A percentile compares a stretch with the other conserved stretches of the same genome.
Conservation (phyloP, 495 filamentous ascomycete species). For the Beverwykella pulmonaria region DNA sequence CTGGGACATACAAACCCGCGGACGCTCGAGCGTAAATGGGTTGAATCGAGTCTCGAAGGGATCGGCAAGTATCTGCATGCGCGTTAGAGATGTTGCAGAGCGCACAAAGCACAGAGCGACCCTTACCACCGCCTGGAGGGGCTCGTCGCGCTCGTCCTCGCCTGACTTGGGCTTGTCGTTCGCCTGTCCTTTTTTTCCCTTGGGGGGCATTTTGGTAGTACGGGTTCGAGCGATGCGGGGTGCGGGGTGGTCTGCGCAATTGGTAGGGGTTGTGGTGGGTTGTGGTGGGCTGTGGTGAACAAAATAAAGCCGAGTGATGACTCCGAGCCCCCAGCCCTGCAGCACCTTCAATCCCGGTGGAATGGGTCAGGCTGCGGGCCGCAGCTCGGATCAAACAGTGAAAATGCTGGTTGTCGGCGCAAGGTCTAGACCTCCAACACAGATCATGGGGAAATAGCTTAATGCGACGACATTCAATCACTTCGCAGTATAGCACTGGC, state of each 20-base stretch:
- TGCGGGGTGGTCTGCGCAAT: not conserved
- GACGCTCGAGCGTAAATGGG: conserved; percentile 85
- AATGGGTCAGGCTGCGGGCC: not conserved
- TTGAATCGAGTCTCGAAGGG: conserved; percentile 89
- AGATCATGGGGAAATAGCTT: conserved; percentile 22
- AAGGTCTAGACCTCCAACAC: conserved; percentile 19
- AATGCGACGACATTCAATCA: conserved; percentile 14
- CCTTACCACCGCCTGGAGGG: conserved; percentile 85
- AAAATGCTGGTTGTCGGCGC: not conserved
- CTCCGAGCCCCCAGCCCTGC: not conserved
- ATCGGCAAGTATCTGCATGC: conserved; percentile 69
- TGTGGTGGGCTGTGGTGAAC: not conserved
- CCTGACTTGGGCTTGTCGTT: conserved; percentile 62
- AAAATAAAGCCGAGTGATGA: not conserved
- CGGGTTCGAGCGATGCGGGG: not conserved
- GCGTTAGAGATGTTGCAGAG: conserved; percentile 19
- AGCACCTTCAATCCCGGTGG: not conserved
- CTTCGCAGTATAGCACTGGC: not conserved
- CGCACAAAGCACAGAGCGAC: not conserved
- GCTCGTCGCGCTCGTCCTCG: conserved; percentile 75
- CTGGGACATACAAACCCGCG: conserved; percentile 66
- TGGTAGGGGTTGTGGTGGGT: not conserved
- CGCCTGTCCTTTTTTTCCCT: conserved; percentile 61
- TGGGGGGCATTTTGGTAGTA: conserved; percentile 48
- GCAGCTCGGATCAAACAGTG: conserved; percentile 13